Conservation (phyloP, 495 filamentous ascomycete genomes). For the Pseudotulostoma volvatum region DNA sequence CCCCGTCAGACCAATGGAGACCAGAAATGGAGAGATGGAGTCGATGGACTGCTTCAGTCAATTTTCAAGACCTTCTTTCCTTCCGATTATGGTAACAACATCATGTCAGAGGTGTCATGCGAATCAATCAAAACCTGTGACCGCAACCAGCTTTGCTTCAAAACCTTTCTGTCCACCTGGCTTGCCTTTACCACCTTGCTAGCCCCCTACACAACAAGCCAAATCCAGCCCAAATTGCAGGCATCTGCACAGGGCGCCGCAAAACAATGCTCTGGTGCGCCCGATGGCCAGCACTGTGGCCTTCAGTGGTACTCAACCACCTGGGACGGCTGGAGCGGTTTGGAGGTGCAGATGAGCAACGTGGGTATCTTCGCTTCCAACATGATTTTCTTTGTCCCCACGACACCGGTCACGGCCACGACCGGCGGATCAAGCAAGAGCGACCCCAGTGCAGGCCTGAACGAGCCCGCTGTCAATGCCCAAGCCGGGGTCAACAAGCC, state of each 20-base stretch:
- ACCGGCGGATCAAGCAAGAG: constrained; percentile 52
- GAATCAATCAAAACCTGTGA: constrained; percentile 49
- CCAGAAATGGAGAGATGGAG: constrained; percentile 38
- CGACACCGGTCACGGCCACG: constrained; percentile 33
- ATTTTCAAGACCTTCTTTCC: constrained; percentile 37
- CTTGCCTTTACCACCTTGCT: constrained; percentile 48
- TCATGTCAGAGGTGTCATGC: constrained; percentile 56
- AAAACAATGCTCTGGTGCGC: constrained; percentile 37
- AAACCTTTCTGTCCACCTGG: constrained; percentile 58
- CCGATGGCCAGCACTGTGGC: constrained; percentile 33
- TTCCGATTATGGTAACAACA: constrained; percentile 29
- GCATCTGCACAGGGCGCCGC: constrained; percentile 45
- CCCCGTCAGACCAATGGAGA: constrained; percentile 22
- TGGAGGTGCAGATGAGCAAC: constrained; percentile 45
- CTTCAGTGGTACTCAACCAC: constrained; percentile 31
- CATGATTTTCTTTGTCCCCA: constrained; percentile 23
- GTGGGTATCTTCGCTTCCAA: constrained; percentile 39
- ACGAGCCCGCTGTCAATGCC: constrained; percentile 5
- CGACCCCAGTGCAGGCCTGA: constrained; percentile 39
- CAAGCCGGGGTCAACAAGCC: constrained; percentile 12
- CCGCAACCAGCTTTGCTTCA: constrained; percentile 56
- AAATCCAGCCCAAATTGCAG: constrained; percentile 39
- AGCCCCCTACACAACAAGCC: constrained; percentile 42
- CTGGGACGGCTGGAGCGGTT: constrained; percentile 32
- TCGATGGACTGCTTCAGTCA: constrained; percentile 37